Base-by-base conservation (phyloP, 192 early-diverging fungal species). In the Coemansia sp. region DNA sequence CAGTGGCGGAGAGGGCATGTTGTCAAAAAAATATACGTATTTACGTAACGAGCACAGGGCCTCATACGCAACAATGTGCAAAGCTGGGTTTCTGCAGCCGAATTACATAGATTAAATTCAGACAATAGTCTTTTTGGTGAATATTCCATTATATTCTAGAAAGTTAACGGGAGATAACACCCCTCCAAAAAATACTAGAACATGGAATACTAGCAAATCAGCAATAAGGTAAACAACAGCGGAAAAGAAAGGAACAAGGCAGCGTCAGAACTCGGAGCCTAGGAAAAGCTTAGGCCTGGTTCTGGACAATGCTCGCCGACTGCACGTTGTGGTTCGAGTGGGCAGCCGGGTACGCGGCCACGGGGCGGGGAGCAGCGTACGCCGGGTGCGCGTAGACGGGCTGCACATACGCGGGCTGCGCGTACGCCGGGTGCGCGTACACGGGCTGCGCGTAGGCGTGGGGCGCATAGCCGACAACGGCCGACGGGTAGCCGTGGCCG, bases 291-390 rank as follows among this genome's bases (percentile, higher is more conserved):
- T 75, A 75, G 38, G 39, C 50, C 56, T 67, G 71, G 64, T 67
- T 67, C 71, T 75, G 71, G 30, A 75, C 60, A 49, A 75, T 75
- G 53, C 52, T 53, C 23, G 63, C 71, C n/a, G 60, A 29, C 71
- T 67, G 71, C 35, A 28, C 31, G 39, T 75, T 67, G 71, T 67
- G 55, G 56, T 63, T 63, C 53, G 30, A 20, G 26, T 40, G 22
- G 25, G 17, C 55, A 28, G 31, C 59, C 17, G 53, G 19, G 46
- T 32, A 38, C 14, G 23, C 51, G 2, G 50, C 44, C 11, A 39
- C 38, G 17, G 38, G 38, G 40, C 36, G 22, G 21, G 26, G 48
- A 31, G 20, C 47, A 25, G 39, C 17, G 28, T 27, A 41, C 10
- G 25, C 54, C 1, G 50, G 64, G 23, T 49, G 64, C 3, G 43